Conservation (phyloP, 2,329 filamentous ascomycete species). For the Stagonosporopsis rhizophila region DNA sequence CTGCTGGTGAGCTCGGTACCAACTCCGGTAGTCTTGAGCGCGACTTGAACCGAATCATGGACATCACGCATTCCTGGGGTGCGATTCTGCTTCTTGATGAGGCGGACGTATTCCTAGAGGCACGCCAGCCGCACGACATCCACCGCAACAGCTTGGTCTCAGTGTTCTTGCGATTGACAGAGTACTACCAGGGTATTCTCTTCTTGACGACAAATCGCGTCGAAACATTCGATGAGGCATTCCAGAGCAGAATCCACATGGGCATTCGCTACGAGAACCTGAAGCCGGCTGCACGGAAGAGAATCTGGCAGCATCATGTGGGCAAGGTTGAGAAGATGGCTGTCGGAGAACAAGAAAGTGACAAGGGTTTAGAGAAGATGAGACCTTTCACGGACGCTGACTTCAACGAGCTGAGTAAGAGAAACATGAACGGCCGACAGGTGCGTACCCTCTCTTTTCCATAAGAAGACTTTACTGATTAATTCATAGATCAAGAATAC, state of each 20-base stretch:
- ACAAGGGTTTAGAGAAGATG: slow-evolving; percentile 51
- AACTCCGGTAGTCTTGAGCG: slow-evolving; percentile 75
- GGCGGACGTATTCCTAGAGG: slow-evolving; percentile 69
- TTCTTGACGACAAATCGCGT: slow-evolving; percentile 91
- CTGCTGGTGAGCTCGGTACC: slow-evolving; percentile 78
- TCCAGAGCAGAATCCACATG: slow-evolving; percentile 87
- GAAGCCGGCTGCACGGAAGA: slow-evolving; percentile 73
- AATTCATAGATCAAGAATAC: slow-evolving; percentile 84
- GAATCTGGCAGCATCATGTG: slow-evolving; percentile 86
- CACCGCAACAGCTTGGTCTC: slow-evolving; percentile 85
- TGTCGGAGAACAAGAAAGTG: slow-evolving; percentile 54
- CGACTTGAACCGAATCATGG: slow-evolving; percentile 82
- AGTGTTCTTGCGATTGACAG: slow-evolving; percentile 84
- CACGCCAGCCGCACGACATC: slow-evolving; percentile 81
- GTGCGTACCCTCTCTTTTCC: slow-evolving; percentile 47
- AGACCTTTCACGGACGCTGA: slow-evolving; percentile 71
- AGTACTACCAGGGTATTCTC: slow-evolving; percentile 91
- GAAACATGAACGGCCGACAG: slow-evolving; percentile 73
- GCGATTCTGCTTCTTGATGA: slow-evolving; percentile 86
- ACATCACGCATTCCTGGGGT: slow-evolving; percentile 86
- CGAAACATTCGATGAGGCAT: slow-evolving; percentile 87
- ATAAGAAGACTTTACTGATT: slow-evolving; percentile 16
- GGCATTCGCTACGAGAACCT: slow-evolving; percentile 82
- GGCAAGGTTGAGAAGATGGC: slow-evolving; percentile 66
- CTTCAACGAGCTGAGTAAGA: slow-evolving; percentile 69